Base-by-base conservation (phyloP, 148 eudicot species). In the Pharnaceum exiguum region DNA sequence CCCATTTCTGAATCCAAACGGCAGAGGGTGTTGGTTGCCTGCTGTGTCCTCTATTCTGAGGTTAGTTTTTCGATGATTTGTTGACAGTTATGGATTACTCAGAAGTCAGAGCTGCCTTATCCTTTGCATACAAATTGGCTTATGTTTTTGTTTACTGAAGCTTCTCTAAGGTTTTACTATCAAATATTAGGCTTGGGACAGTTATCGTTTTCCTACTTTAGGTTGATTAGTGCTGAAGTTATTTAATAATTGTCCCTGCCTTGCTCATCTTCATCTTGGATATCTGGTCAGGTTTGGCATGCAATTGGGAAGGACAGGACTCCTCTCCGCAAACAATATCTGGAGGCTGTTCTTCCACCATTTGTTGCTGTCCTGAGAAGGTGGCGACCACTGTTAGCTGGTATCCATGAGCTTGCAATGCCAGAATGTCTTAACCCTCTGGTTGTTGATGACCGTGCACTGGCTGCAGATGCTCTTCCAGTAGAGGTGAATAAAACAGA, bases 371-470 rank as follows among this genome's bases (percentile, higher is more conserved):
- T 85, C 60, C 64, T 94, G 67, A 82, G 96, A 66, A 83, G 95
- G 70, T 94, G 99, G 99, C 82, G 99, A 49, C 96, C 99, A 45
- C 79, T 89, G 47, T 76, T 94, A 71, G 89, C 99, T 46, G 96
- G 99, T 56, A 86, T 89, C 71, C 95, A 89, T 66, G 96, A 94
- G 75, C 96, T 94, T 62, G 91, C 95, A 43, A 78, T 84, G 44
- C 71, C 83, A 37, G 99, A 94, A 68, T 91, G 91, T 50, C 62
- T 75, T 42, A 94, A 94, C 73, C 96, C 99, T 66, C 84, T 94
- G 51, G 82, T 72, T 74, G 85, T 55, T 55, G 96, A 89, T 78
- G 99, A 94, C 46, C 90, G 85, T 46, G 86, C 96, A 25, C 59
- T 89, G 64, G 80, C 99, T 77, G 90, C 91, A 36, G 99, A 94